These are phyloP conservation scores for Rhodamnia argentea DNA, from an alignment of 345 rosid genomes.

Conservation along the genomic window DNA sequence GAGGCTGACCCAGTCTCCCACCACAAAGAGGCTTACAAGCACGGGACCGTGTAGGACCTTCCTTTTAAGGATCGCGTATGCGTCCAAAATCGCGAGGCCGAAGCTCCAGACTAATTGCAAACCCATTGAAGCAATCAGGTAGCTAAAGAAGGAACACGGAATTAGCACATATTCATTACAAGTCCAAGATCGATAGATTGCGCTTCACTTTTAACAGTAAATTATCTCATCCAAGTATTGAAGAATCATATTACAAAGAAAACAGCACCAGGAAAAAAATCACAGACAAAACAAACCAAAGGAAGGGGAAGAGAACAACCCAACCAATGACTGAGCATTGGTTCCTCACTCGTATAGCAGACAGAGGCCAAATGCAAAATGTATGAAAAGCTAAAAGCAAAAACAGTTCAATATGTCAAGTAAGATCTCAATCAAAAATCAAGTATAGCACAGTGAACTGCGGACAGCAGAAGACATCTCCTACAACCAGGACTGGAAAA, in stretches of 20 bases:
- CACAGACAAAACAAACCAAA: background rate
- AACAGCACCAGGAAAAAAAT: background rate
- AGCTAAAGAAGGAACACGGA: slow-evolving; percentile 23
- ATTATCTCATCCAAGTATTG: background rate
- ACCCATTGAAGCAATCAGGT: slow-evolving; percentile 82
- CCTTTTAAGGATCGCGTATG: slow-evolving; percentile 45
- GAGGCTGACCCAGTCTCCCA: slow-evolving; percentile 77
- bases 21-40: slow-evolving; percentile 68
- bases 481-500: background rate
- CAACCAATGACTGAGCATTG: background rate
- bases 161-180: background rate
- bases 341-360: background rate
- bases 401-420: background rate
- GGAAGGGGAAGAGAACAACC: background rate
- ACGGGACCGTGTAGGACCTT: slow-evolving; percentile 39
- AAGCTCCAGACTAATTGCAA: slow-evolving; percentile 79
- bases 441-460: background rate
- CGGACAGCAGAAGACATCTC: background rate
- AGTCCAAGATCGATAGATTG: background rate
- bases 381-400: background rate
- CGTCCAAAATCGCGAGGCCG: slow-evolving; percentile 57
- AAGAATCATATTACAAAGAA: background rate
- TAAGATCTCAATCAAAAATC: background rate
- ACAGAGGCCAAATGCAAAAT: background rate
- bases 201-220: background rate